A percentile compares a stretch with the other conserved stretches of the same genome.
phyloP scores from a whole-genome alignment of 1,284 basidiomycete species.

The Peniophora sp. region DNA sequence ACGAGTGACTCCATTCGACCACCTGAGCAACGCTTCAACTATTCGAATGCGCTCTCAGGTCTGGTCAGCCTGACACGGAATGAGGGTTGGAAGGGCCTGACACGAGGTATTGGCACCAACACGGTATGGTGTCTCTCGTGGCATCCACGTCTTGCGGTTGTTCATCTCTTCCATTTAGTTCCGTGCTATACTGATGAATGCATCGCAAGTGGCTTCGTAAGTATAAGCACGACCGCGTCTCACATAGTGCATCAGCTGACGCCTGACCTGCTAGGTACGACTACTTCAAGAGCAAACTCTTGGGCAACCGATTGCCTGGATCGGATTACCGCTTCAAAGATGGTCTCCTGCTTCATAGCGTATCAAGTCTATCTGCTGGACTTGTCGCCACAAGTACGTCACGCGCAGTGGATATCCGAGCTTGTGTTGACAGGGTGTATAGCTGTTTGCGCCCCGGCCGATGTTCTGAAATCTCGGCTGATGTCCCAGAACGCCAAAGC shows the following conservation, averaged over 20 bases:
- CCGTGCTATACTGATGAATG: conserved; percentile 84
- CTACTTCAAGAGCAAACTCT: conserved; percentile 68
- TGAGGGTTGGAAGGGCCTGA: conserved; percentile 67
- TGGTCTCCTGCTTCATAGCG: conserved; percentile 54
- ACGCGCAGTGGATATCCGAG: neutral
- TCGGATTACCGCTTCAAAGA: conserved; percentile 68
- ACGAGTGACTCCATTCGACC: conserved; percentile 77
- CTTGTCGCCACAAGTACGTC: conserved; percentile 79
- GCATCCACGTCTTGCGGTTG: conserved; percentile 55
- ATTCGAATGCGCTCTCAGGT: conserved; percentile 71
- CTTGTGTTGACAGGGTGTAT: conserved; percentile 9
- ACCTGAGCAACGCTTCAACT: conserved; percentile 66
- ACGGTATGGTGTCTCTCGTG: conserved; percentile 34
- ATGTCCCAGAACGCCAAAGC: conserved; percentile 42
- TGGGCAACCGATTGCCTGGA: conserved; percentile 46
- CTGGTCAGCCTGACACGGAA: conserved; percentile 54
- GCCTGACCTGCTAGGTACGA: conserved; percentile 60
- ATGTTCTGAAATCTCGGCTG: conserved; percentile 75
- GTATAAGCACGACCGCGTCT: conserved; percentile 30
- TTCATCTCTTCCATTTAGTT: conserved; percentile 37
- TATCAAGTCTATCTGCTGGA: conserved; percentile 64
- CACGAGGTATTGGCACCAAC: conserved; percentile 77
- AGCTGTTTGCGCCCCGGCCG: conserved; percentile 86
- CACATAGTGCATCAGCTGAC: conserved; percentile 1
- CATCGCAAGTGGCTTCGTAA: conserved; percentile 87